Evolutionary conservation across 2,329 filamentous ascomycete species (phyloP), one percentile per base, ranked within the genome.

Genomic region (Aureobasidium pullulans): DNA sequence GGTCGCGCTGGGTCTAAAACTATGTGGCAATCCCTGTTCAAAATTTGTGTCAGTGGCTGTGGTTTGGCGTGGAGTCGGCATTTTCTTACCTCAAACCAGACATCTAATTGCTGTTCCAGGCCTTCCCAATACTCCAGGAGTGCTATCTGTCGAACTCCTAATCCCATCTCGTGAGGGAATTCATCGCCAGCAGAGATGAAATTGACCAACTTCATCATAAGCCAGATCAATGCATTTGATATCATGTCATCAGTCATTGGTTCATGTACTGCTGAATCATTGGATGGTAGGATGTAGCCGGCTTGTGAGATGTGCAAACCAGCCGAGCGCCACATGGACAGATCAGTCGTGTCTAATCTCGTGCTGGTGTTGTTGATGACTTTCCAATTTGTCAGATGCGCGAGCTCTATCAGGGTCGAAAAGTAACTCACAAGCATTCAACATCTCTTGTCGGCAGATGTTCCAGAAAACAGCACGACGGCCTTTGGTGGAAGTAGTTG

Each of bases 401-500:
- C 16, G 6, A 2, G 13, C 10, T 23, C 16, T 23, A 42, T 34
- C n/a, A 23, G 28, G 31, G 4, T 19, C 10, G 11, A 8, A 8
- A 8, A 16, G 3, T 9, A 6, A 72, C 76, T 72, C 69, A 79
- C 81, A 85, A 56, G 84, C 84, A 66, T 82, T 80, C 32, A 86
- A 73, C 72, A 86, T 84, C 64, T 87, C 84, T 65, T 87, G 84
- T 28, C 84, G 75, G 15, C 84, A 84, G 68, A 86, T 84, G 63
- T 85, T 86, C 84, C 84, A 87, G 66, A 87, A 87, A 0, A 82
- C 83, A 6, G 84, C 83, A 67, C 74, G 78, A 19, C 83, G 76
- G 10, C 77, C 81, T 66, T 80, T 79, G 3, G 79, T 83, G 1
- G 62, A 61, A 15, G 52, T 56, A n/a, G 16, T 49, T 11, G 47